Evolutionary conservation across 371 early-diverging fungal genomes (phyloP), one percentile per base, ranked within the genome.

Genomic region (Rhizopus delemar): DNA sequence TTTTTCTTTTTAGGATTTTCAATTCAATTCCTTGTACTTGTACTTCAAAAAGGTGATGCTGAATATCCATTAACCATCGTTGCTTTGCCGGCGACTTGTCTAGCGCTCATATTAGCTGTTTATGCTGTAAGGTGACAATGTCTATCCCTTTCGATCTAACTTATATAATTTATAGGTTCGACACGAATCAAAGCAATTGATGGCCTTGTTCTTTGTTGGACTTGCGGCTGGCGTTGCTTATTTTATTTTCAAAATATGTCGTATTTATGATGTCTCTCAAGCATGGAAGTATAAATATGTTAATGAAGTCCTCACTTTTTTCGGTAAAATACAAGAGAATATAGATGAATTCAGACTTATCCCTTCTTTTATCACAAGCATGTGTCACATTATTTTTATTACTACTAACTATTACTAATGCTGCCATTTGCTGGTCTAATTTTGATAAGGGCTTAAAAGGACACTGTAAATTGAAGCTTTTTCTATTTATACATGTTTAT

Each of bases 1-100:
- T 95, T 94, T 67, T 91, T 94, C 76, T 88, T 92, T 61, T 73
- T 93, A 15, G 91, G 90, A 0, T 96, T 93, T 62, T 88, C 92
- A 0, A 88, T 93, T 34, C 94, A 95, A 66, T 95, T 91, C 65
- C 82, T 96, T 41, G 83, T 91, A 3, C 73, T 96, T 39, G 86
- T 94, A 1, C 75, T 89, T 12, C 73, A 74, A 7, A 39, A 70
- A 2, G 73, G 68, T 4, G 93, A 93, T 68, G 82, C 86, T 6
- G 97, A 96, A 72, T 92, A 90, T 65, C 84, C 81, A 31, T 66
- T 95, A 29, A 96, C 95, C 1, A 87, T 96, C 50, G 81, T 88
- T 45, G 88, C 93, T 5, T 70, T 96, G 31, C 94, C 94, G 0
- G 43, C 89, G 33, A 89, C 90, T 15, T 74, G 92, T 58, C 31